Base-by-base conservation (phyloP, 176 grass and related monocot species). In the Musa acuminata region DNA sequence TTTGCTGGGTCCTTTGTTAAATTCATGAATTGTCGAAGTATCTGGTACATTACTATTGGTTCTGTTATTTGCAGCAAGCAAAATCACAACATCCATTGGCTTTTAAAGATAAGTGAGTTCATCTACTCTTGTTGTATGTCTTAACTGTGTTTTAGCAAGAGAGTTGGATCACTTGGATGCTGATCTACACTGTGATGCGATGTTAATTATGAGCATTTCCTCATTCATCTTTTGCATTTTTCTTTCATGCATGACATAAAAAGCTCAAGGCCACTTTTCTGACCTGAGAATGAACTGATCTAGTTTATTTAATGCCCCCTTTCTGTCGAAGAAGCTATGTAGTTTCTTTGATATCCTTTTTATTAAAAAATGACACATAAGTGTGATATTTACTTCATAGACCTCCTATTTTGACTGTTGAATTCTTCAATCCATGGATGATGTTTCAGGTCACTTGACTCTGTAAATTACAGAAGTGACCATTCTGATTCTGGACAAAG, bases 31-130 rank as follows among this genome's bases (percentile, higher is more conserved):
- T 57, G 22, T 13, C 7, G 57, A 69, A 80, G 64, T 71, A 26
- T 79, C 85, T 53, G 8, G 49, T 85, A 78, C 58, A 74, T 81
- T 77, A 58, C 66, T 21, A 55, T 66, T 78, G 63, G 73, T 62
- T 82, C 25, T n/a, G 62, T 82, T 80, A 75, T 79, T 75, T 79
- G 53, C 91, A 99, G 91, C 80, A 55, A 73, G 78, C 78, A 84
- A 99, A 89, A 67, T 71, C 78, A 74, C 76, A 83, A 73, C 80
- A 81, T 84, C 35, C 29, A 76, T 80, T 66, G 58, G 67, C 74
- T 72, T 75, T 75, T 48, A 65, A 89, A 85, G 80, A 82, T 80
- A 65, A 80, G 92, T 96, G 84, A 89, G 83, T 58, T 54, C 57
- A 69, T 66, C 73, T 54, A 74, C 13, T 24, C 64, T 14, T 60